Conservation (phyloP, 2,329 filamentous ascomycete species). For the Passalora sequoiae region DNA sequence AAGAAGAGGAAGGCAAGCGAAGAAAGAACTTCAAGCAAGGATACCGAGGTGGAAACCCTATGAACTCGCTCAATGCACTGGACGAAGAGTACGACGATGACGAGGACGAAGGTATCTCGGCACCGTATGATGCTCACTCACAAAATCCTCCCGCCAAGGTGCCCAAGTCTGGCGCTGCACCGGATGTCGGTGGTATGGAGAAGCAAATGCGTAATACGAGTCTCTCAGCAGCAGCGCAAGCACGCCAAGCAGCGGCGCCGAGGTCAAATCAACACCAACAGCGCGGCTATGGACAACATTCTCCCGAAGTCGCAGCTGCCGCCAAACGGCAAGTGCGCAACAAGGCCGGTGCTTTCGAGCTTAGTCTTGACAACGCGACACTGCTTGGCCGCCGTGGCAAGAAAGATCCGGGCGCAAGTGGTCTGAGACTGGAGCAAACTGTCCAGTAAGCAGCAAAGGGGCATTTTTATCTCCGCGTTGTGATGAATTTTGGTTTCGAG, state of each 20-base stretch:
- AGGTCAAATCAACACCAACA: slow-evolving; percentile 51
- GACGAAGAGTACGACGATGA: slow-evolving; percentile 62
- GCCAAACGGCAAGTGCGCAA: slow-evolving; percentile 74
- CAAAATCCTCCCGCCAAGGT: slow-evolving; percentile 57
- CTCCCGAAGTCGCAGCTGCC: slow-evolving; percentile 73
- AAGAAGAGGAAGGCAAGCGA: slow-evolving; percentile 92
- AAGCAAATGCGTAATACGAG: slow-evolving; percentile 81
- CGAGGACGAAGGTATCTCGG: slow-evolving; percentile 57
- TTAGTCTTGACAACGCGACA: slow-evolving; percentile 86
- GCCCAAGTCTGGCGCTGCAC: slow-evolving; percentile 54
- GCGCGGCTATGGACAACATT: slow-evolving; percentile 84
- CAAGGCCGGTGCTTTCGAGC: slow-evolving; percentile 75
- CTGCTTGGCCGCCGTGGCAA: slow-evolving; percentile 68
- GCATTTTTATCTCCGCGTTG: neutral
- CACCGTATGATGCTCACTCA: slow-evolving; percentile 46
- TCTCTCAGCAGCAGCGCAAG: slow-evolving; percentile 61
- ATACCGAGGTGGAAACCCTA: slow-evolving; percentile 56
- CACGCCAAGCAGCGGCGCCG: slow-evolving; percentile 48
- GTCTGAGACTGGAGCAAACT: slow-evolving; percentile 40
- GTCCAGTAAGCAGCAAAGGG: slow-evolving; percentile 13
- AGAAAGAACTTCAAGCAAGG: slow-evolving; percentile 76
- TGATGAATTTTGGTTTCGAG: neutral
- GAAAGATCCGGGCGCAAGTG: slow-evolving; percentile 42
- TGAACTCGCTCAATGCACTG: slow-evolving; percentile 61
- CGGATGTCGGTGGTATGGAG: slow-evolving; percentile 72